Conservation (phyloP, 2,329 filamentous ascomycete genomes). For the Acephala macrosclerotiorum region DNA sequence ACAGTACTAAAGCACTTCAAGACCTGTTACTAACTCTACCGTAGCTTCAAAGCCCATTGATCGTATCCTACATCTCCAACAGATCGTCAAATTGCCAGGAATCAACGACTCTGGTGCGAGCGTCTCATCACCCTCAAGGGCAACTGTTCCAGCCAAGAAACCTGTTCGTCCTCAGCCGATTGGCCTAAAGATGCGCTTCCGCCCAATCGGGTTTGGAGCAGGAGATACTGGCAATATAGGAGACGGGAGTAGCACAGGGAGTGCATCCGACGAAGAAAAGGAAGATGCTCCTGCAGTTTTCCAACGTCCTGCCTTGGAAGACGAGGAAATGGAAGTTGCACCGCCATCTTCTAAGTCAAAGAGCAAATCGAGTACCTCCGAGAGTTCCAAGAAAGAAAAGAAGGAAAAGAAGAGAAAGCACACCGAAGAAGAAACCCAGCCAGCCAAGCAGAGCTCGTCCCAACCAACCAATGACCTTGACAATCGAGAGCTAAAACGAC, state of each 20-base stretch:
- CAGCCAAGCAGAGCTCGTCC: slow-evolving; percentile 41
- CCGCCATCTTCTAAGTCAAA: slow-evolving; percentile 9
- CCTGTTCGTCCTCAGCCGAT: slow-evolving; percentile 69
- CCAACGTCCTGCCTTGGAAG: neutral
- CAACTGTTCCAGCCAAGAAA: slow-evolving; percentile 56
- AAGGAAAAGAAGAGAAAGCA: slow-evolving; percentile 36
- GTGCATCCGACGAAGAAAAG: slow-evolving; percentile 34
- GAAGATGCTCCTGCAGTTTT: slow-evolving; percentile 10
- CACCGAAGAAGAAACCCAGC: slow-evolving; percentile 32
- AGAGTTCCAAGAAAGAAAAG: slow-evolving; percentile 20
- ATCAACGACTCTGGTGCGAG: slow-evolving; percentile 48
- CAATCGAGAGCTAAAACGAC: slow-evolving; percentile 34
- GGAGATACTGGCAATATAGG: slow-evolving; percentile 52
- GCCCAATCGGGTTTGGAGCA: slow-evolving; percentile 66
- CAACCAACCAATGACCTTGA: slow-evolving; percentile 26
- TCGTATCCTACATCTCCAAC: slow-evolving; percentile 70
- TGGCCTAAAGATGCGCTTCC: slow-evolving; percentile 71
- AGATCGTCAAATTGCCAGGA: slow-evolving; percentile 60
- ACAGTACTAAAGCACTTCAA: neutral
- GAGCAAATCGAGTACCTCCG: slow-evolving; percentile 2
- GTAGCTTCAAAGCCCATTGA: slow-evolving; percentile 51
- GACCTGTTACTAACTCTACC: neutral
- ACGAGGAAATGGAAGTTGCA: slow-evolving; percentile 33
- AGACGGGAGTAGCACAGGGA: slow-evolving; percentile 23
- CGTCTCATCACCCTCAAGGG: slow-evolving; percentile 36